These are phyloP conservation scores for Tulasnella sp. DNA, from an alignment of 768 basidiomycete species.

Conservation along the genomic window DNA sequence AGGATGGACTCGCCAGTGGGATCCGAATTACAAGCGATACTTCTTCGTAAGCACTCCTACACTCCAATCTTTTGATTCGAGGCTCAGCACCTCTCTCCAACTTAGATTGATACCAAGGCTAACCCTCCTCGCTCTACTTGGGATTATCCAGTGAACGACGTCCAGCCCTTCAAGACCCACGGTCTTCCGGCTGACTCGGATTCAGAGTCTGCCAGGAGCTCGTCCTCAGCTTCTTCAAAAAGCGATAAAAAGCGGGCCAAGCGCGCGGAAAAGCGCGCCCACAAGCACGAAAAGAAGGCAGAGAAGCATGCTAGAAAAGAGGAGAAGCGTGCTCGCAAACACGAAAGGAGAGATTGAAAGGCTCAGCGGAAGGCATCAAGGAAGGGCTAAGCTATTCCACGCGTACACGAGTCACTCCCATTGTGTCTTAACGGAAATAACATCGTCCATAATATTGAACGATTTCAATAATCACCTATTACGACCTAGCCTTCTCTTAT, in stretches of 20 bases:
- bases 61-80: too few species aligned
- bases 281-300: background rate
- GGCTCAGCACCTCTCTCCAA: background rate
- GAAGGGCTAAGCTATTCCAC: background rate
- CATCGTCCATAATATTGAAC: background rate
- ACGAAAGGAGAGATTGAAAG: background rate
- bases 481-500: constrained; percentile 39
- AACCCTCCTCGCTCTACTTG: constrained; percentile 68
- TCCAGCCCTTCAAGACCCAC: constrained; percentile 59
- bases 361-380: background rate
- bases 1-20: constrained; percentile 22
- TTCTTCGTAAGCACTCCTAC: constrained; percentile 65
- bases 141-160: constrained; percentile 73
- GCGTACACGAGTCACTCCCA: background rate
- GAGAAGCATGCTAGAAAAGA: background rate
- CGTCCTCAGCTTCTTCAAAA: background rate
- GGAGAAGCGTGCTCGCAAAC: background rate
- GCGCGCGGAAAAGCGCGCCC: constrained; percentile 9
- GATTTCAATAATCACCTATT: background rate
- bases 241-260: background rate
- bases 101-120: constrained; percentile 65
- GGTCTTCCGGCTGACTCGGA: constrained; percentile 3
- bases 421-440: background rate
- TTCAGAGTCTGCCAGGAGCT: background rate
- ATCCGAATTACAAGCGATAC: background rate